Conservation (phyloP, 1,139 yeast genomes). For the Blastobotrys apis region DNA sequence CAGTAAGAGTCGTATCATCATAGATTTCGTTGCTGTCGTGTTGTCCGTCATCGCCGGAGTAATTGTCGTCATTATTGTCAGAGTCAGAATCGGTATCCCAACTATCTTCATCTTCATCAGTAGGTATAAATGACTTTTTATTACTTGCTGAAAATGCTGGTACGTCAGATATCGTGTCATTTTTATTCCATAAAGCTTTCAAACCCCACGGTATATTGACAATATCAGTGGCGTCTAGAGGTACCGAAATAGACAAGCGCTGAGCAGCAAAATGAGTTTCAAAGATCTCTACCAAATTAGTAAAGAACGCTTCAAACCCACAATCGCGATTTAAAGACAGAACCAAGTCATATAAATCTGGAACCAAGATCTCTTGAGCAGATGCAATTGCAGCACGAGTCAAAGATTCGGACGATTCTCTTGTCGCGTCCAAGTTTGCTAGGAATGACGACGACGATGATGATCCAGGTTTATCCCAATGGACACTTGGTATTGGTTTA, state of each 20-base stretch:
- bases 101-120: constrained; percentile 12
- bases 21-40: not conserved
- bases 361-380: constrained; percentile 15
- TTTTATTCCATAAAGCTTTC: constrained; percentile 32
- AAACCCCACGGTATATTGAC: constrained; percentile 37
- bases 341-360: constrained; percentile 31
- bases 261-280: constrained; percentile 31
- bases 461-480: constrained; percentile 11
- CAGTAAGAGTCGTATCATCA: no score
- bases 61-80: constrained; percentile 15
- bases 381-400: constrained; percentile 2
- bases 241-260: constrained; percentile 31
- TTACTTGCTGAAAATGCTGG: constrained; percentile 11
- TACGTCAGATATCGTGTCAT: constrained; percentile 13
- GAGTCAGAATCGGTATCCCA: constrained; percentile 16
- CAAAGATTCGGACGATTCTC: constrained; percentile 6
- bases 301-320: constrained; percentile 34
- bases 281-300: constrained; percentile 29
- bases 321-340: constrained; percentile 32
- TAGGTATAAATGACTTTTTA: not conserved
- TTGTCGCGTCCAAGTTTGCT: constrained; percentile 3
- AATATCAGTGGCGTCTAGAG: constrained; percentile 36
- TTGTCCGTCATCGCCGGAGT: constrained; percentile 16
- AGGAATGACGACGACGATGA: constrained; percentile 13
- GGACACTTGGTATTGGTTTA: constrained; percentile 9